These are phyloP conservation scores for Plasmodium gallinaceum DNA, from an alignment of 169 alveolate species.

Conservation along the genomic window DNA sequence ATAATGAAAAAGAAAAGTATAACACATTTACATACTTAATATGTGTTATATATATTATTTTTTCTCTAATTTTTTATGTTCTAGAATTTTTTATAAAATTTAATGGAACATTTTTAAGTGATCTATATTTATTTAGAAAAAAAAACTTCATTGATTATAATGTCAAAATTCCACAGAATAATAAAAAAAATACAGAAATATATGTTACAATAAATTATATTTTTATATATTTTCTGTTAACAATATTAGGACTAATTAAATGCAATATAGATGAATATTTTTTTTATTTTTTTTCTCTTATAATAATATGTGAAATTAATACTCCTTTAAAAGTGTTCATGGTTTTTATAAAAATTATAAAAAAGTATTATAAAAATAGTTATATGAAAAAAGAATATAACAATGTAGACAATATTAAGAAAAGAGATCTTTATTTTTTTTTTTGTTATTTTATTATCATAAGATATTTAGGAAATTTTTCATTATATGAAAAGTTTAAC, in stretches of 20 bases:
- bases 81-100: constrained; percentile 12
- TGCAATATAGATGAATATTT: neutral
- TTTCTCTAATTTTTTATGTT: neutral
- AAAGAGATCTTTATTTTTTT: constrained; percentile 19
- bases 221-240: constrained; percentile 1
- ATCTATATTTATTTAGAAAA: neutral
- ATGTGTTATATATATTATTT: constrained; percentile 4
- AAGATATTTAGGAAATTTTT: neutral
- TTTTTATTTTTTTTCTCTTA: constrained; percentile 14
- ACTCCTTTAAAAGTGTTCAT: constrained; percentile 33
- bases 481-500: neutral
- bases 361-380: constrained; percentile 10
- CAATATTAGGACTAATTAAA: neutral
- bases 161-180: neutral
- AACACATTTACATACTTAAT: neutral
- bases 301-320: constrained; percentile 41
- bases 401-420: constrained; percentile 2
- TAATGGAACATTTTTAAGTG: neutral
- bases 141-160: neutral
- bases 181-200: neutral
- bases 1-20: neutral
- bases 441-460: constrained; percentile 19
- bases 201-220: constrained; percentile 12
- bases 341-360: constrained; percentile 18
- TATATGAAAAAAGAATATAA: constrained; percentile 10